These are phyloP conservation scores for Yarrowia divulgata DNA, from an alignment of 805 yeast genomes.

Conservation along the genomic window DNA sequence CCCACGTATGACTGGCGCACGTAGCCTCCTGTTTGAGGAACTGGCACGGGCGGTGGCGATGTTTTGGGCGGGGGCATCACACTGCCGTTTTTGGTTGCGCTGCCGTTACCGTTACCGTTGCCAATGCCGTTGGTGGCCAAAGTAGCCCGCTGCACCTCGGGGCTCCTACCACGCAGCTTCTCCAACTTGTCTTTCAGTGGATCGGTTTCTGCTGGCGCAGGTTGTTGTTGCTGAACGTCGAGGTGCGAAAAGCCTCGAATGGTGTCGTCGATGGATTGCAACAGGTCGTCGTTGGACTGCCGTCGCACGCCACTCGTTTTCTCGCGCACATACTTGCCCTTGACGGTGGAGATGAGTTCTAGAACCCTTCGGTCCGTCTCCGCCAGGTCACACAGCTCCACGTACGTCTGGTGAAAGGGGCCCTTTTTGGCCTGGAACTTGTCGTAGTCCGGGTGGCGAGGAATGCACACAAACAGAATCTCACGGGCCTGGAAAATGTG, in stretches of 20 bases:
- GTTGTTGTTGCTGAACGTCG: not conserved
- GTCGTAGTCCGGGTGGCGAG: constrained; percentile 43
- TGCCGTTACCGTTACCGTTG: not conserved
- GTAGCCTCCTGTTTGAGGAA: not conserved
- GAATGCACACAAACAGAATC: constrained; percentile 44
- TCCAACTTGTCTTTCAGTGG: constrained; percentile 33
- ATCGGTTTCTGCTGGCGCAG: not conserved
- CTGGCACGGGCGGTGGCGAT: constrained; percentile 19
- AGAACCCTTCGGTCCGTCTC: constrained; percentile 25
- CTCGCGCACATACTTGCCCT: constrained; percentile 31
- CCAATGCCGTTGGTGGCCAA: not conserved
- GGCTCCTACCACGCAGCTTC: constrained; percentile 34
- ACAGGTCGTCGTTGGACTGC: constrained; percentile 20
- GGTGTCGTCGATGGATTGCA: constrained; percentile 28
- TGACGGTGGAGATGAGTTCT: constrained; percentile 34
- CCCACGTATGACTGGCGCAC: constrained; percentile 4
- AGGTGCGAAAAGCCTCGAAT: constrained; percentile 19
- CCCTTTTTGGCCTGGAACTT: constrained; percentile 41
- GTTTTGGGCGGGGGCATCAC: constrained; percentile 1
- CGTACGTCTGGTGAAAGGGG: constrained; percentile 43
- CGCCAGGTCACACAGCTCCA: constrained; percentile 40
- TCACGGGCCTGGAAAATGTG: constrained; percentile 41
- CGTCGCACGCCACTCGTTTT: constrained; percentile 1
- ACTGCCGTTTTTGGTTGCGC: not conserved
- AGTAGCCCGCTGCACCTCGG: constrained; percentile 32